Evolutionary conservation across 2,329 filamentous ascomycete species (phyloP).

Genomic region (Exophiala alcalophila): DNA sequence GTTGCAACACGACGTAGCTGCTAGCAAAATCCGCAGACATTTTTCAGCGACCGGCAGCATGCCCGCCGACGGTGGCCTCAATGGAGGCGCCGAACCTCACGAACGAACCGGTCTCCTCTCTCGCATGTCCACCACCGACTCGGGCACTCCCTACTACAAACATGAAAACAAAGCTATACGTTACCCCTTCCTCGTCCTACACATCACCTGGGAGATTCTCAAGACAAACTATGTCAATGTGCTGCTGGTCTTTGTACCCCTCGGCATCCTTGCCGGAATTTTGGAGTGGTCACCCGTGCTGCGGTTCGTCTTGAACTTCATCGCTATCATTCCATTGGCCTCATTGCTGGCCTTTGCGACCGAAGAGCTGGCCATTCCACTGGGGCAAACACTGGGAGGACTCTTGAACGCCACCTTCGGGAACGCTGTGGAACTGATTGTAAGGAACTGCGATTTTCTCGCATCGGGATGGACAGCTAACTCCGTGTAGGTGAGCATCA

Average conservation of each 20-base stretch:
- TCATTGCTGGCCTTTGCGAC: conserved; percentile 63
- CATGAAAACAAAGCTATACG: conserved; percentile 39
- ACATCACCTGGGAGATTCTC: conserved; percentile 45
- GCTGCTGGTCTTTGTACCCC: conserved; percentile 62
- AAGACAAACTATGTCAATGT: conserved; percentile 56
- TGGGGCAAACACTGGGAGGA: conserved; percentile 61
- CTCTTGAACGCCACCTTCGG: conserved; percentile 66
- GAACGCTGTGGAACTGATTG: conserved; percentile 65
- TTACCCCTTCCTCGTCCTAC: conserved; percentile 40
- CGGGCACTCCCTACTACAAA: conserved; percentile 36
- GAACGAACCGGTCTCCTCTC: conserved; percentile 39
- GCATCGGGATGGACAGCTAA: conserved; percentile 72
- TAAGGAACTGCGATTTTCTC: conserved; percentile 70
- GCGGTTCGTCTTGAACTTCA: conserved; percentile 63
- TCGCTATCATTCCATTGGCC: conserved; percentile 62
- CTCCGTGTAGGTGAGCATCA: conserved; percentile 73
- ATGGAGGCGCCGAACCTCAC: conserved; percentile 34
- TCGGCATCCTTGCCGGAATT: conserved; percentile 63
- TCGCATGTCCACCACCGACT: conserved; percentile 22
- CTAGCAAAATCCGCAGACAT: conserved; percentile 21
- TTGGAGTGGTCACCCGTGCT: conserved; percentile 54
- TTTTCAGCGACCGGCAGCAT: conserved; percentile 21
- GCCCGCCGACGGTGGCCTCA: conserved; percentile 30
- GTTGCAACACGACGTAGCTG: conserved; percentile 23
- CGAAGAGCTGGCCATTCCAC: conserved; percentile 59